Evolutionary conservation across 345 rosid genomes (phyloP).

Genomic region (Alliaria petiolata): DNA sequence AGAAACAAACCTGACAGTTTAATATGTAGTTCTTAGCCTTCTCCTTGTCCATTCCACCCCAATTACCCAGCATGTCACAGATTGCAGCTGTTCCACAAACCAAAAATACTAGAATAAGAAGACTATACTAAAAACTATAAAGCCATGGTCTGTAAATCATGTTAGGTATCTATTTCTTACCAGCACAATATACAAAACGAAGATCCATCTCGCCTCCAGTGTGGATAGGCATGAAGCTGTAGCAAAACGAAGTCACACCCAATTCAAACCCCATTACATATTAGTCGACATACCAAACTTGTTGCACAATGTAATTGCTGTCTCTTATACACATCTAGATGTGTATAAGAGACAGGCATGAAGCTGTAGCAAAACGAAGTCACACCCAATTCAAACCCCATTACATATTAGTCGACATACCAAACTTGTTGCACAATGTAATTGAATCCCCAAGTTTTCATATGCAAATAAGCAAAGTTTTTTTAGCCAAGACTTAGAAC

Average conservation of each 20-base stretch:
- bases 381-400: too few species aligned
- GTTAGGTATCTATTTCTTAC: constrained; percentile 42
- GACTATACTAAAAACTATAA: constrained; percentile 11
- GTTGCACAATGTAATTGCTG: neutral
- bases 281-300: neutral
- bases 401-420: too few species aligned
- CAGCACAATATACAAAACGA: constrained; percentile 87
- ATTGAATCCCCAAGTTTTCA: too few species aligned
- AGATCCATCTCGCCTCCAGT: constrained; percentile 85
- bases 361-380: too few species aligned
- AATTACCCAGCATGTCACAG: constrained; percentile 68
- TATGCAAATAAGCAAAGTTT: neutral
- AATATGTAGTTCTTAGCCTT: constrained; percentile 71
- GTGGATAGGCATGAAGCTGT: constrained; percentile 86
- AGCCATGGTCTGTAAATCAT: neutral
- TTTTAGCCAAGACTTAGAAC: neutral
- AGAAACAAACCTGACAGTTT: constrained; percentile 65
- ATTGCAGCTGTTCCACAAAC: constrained; percentile 70
- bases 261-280: too few species aligned
- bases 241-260: constrained; percentile 22
- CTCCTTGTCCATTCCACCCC: constrained; percentile 89
- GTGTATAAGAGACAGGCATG: too few species aligned
- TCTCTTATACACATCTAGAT: too few species aligned
- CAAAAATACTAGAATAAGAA: constrained; percentile 17
- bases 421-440: too few species aligned